These are phyloP conservation scores for Boletus vinaceobasis DNA, from an alignment of 768 basidiomycete genomes.

Conservation along the genomic window DNA sequence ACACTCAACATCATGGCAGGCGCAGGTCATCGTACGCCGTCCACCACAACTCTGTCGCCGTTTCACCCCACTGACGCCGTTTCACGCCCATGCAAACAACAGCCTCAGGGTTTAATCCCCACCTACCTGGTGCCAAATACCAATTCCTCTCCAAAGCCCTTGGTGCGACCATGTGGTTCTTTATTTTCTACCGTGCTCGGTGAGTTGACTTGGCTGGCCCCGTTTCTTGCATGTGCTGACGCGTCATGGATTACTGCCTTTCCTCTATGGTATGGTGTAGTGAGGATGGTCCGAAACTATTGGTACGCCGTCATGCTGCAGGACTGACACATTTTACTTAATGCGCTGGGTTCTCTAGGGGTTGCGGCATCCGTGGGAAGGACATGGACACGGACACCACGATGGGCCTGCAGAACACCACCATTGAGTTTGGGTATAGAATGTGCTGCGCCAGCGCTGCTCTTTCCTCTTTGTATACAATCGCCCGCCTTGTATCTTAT, in stretches of 20 bases:
- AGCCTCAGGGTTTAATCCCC: constrained; percentile 85
- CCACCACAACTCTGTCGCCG: neutral
- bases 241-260: neutral
- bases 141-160: constrained; percentile 79
- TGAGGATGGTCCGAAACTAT: constrained; percentile 71
- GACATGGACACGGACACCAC: constrained; percentile 47
- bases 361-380: constrained; percentile 63
- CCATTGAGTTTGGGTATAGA: constrained; percentile 33
- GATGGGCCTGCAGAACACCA: constrained; percentile 39
- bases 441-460: neutral
- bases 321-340: neutral
- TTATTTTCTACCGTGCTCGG: constrained; percentile 95
- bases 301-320: constrained; percentile 42
- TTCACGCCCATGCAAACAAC: neutral
- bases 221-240: neutral
- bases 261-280: constrained; percentile 33
- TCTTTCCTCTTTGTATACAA: constrained; percentile 11
- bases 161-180: constrained; percentile 98
- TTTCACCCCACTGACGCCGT: constrained; percentile 1
- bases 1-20: constrained; percentile 34
- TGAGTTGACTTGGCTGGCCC: constrained; percentile 38
- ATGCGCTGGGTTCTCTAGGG: constrained; percentile 36
- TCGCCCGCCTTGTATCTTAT: neutral
- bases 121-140: constrained; percentile 74
- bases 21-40: constrained; percentile 26